These are phyloP conservation scores for Zalaria sp. DNA, from an alignment of 2,329 filamentous ascomycete species.

Conservation along the genomic window DNA sequence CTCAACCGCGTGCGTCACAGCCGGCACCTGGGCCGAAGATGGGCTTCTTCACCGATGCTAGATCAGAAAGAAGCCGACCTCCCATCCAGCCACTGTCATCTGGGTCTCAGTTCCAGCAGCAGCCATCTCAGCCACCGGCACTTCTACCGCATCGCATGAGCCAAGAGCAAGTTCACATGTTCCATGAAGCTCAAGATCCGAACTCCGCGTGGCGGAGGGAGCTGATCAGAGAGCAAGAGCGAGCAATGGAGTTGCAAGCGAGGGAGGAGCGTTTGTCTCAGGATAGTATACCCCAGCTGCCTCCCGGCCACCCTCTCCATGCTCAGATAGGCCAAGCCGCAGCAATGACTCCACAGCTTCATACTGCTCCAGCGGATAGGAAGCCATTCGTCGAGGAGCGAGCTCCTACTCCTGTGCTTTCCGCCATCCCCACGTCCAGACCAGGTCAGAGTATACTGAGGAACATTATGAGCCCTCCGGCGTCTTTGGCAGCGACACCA, in stretches of 20 bases:
- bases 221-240: constrained; percentile 17
- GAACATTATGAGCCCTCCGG: constrained; percentile 7
- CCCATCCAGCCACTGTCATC: constrained; percentile 7
- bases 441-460: constrained; percentile 6
- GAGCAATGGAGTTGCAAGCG: constrained; percentile 16
- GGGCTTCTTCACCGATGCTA: constrained; percentile 16
- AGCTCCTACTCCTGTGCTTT: constrained; percentile 12
- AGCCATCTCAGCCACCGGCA: constrained; percentile 8
- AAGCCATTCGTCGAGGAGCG: constrained; percentile 16
- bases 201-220: constrained; percentile 7
- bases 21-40: constrained; percentile 16
- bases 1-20: constrained; percentile 7
- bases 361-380: constrained; percentile 10
- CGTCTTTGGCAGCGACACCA: constrained; percentile 4
- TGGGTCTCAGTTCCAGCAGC: constrained; percentile 6
- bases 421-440: constrained; percentile 6
- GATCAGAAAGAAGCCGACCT: constrained; percentile 13
- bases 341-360: neutral
- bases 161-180: constrained; percentile 8
- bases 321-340: constrained; percentile 1
- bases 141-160: neutral
- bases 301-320: neutral
- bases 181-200: constrained; percentile 5
- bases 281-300: constrained; percentile 7
- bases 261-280: constrained; percentile 9